phyloP scores from a whole-genome alignment of 208 protist genomes.

The Acanthamoeba divionensis region DNA sequence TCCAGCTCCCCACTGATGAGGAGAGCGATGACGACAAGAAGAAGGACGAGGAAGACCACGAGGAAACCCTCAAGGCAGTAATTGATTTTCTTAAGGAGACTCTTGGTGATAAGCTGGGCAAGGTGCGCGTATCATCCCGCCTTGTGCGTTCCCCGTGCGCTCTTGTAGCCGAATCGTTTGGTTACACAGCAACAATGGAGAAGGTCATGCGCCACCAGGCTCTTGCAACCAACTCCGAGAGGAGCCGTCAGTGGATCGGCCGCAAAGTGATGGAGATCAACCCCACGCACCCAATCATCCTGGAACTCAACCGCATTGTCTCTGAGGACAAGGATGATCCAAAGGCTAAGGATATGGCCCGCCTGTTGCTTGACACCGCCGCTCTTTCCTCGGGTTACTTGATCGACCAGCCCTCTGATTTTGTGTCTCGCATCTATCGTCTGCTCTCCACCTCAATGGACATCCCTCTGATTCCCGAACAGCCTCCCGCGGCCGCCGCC shows the following conservation, averaged over 20 bases:
- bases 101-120: slow-evolving; percentile 82
- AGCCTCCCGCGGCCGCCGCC: background rate
- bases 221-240: slow-evolving; percentile 96
- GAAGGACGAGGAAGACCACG: slow-evolving; percentile 87
- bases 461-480: too few species aligned
- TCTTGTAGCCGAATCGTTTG: slow-evolving; percentile 90
- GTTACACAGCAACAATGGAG: slow-evolving; percentile 95
- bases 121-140: slow-evolving; percentile 91
- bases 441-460: background rate
- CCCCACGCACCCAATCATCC: slow-evolving; percentile 93
- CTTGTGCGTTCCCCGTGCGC: slow-evolving; percentile 91
- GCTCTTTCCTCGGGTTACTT: slow-evolving; percentile 32
- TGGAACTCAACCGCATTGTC: slow-evolving; percentile 88
- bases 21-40: slow-evolving; percentile 73
- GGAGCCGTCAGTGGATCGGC: background rate
- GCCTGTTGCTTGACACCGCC: slow-evolving; percentile 85
- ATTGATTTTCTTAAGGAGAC: slow-evolving; percentile 83
- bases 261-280: slow-evolving; percentile 99
- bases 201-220: slow-evolving; percentile 69
- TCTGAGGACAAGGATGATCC: slow-evolving; percentile 87
- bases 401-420: slow-evolving; percentile 52
- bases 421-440: slow-evolving; percentile 32
- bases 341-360: slow-evolving; percentile 78
- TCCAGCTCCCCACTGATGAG: slow-evolving; percentile 88
- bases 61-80: slow-evolving; percentile 88